Conservation (phyloP, 331 rosid species). For the Phaseolus coccineus region DNA sequence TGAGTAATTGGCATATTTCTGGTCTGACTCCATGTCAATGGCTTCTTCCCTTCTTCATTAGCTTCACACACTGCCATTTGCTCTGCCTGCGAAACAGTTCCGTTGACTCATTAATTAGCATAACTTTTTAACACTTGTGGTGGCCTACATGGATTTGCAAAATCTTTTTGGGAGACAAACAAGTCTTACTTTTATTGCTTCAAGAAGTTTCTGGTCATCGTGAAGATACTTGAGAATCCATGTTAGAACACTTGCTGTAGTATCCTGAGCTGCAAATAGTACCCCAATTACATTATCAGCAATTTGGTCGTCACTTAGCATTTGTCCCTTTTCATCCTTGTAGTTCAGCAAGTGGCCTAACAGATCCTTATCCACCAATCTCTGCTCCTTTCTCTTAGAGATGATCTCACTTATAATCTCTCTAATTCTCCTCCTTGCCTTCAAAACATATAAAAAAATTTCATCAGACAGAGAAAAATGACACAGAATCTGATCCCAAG, state of each 20-base stretch:
- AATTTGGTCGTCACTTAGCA: conserved; percentile 66
- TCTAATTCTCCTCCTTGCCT: conserved; percentile 83
- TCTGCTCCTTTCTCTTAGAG: conserved; percentile 67
- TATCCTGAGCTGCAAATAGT: conserved; percentile 93
- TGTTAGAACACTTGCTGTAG: conserved; percentile 87
- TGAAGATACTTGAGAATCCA: conserved; percentile 94
- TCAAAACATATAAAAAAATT: conserved; percentile 1
- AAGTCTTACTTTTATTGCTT: conserved; percentile 63
- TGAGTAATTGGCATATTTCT: conserved; percentile 79
- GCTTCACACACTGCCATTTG: conserved; percentile 67
- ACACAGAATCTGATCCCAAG: conserved; percentile 36
- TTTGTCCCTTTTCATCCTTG: conserved; percentile 62
- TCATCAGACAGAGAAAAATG: conserved; percentile 24
- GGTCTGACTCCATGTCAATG: conserved; percentile 80
- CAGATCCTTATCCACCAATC: conserved; percentile 58
- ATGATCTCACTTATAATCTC: conserved; percentile 73
- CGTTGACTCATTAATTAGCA: conserved; percentile 27
- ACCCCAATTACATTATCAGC: conserved; percentile 92
- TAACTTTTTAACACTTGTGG: conserved; percentile 31
- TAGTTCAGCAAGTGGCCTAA: conserved; percentile 69
- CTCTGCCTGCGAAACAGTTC: conserved; percentile 63
- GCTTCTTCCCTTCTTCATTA: conserved; percentile 62
- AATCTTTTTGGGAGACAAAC: conserved; percentile 23
- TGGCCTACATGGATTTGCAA: conserved; percentile 34
- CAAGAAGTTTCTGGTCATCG: conserved; percentile 76